Base-by-base conservation (phyloP, 2,329 filamentous ascomycete species). In the Alternaria ethzedia region DNA sequence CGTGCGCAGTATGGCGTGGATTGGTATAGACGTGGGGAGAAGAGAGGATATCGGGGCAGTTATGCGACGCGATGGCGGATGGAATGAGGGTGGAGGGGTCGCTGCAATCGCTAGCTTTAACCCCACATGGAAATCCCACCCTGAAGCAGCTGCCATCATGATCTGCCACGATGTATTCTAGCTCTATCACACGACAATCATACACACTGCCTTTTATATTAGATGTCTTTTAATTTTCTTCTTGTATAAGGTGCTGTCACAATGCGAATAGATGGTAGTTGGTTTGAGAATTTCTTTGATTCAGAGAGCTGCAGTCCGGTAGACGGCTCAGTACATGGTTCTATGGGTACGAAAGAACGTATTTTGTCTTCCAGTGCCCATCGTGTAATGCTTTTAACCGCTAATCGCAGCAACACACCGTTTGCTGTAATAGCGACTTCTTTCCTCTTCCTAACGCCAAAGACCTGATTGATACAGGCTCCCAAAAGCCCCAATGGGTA, bases 331-430 rank as follows among this genome's bases (percentile, higher is more conserved):
- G 64, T 57, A 57, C 56, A 55, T 56, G 57, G 58, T 64, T 36
- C 46, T 52, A 59, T 57, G 55, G 64, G 56, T 69, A 65, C 66
- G 65, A 59, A 67, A 68, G 44, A 66, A 64, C 60, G 57, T 55
- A 47, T 63, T 65, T 67, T 61, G 49, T 61, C 41, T 56, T 58
- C 50, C 49, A 47, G 21, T 43, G 25, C 47, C 49, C 32, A 28
- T 43, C 20, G 51, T 50, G 49, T 41, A 45, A 55, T 63, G 47
- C 50, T 63, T 66, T 67, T 67, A 50, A 41, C 23, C 54, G 46
- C 61, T 52, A 45, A 41, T 45, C 65, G 55, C 56, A 63, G 55
- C 63, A 60, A 60, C 51, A 46, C 26, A 46, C 59, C 56, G 15
- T 59, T 59, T 65, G 63, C 66, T 59, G 50, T 61, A 58, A 64